Evolutionary conservation across 306 rosid genomes (phyloP).

Genomic region (Macrotyloma uniflorum): DNA sequence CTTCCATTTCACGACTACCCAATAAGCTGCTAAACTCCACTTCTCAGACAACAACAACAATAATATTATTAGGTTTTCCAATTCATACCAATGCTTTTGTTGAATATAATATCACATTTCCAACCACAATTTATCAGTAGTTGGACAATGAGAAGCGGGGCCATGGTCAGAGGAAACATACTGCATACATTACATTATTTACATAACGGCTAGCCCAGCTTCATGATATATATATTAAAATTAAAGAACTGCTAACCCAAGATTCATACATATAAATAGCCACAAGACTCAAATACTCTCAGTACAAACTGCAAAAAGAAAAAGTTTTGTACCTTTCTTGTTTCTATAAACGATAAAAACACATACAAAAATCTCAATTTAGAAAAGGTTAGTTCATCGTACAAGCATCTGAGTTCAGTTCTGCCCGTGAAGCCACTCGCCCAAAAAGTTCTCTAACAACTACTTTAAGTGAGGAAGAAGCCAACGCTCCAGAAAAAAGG

Average conservation of each 20-base stretch:
- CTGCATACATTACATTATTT: too few relatives aligned
- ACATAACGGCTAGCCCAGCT: conserved; percentile 31
- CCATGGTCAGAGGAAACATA: background rate
- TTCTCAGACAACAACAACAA: too few relatives aligned
- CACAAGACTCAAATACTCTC: conserved; percentile 22
- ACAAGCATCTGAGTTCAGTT: conserved; percentile 28
- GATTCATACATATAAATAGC: background rate
- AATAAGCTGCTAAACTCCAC: background rate
- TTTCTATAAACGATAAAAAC: background rate
- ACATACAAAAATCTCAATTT: background rate
- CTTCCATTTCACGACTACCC: conserved; percentile 20
- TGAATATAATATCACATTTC: background rate
- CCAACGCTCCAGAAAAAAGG: background rate
- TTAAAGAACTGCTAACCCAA: background rate
- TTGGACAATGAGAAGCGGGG: conserved; percentile 5
- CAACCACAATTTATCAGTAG: conserved; percentile 4
- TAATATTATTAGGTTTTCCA: background rate
- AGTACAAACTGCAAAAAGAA: background rate
- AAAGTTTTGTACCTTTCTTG: background rate
- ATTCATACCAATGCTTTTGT: background rate
- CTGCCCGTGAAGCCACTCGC: conserved; percentile 51
- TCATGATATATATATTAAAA: background rate
- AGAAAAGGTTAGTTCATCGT: background rate
- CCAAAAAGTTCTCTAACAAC: conserved; percentile 36
- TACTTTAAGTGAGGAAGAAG: conserved; percentile 15